These are phyloP conservation scores for Ganoderma lucidum DNA, from an alignment of 1,284 basidiomycete genomes.

Conservation along the genomic window DNA sequence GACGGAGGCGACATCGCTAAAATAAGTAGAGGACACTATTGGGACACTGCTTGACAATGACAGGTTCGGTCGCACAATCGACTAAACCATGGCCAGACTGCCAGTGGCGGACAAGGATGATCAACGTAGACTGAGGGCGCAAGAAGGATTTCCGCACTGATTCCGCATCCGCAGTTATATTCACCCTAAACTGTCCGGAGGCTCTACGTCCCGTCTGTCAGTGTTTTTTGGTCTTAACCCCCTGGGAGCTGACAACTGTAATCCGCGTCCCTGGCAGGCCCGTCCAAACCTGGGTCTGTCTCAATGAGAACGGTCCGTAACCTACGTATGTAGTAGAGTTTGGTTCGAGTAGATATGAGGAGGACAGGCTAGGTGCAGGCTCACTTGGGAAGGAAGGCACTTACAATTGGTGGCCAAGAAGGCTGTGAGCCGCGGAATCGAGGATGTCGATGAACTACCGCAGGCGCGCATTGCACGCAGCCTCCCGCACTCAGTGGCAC, in stretches of 20 bases:
- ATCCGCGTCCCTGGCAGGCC: not conserved
- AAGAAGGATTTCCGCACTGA: not conserved
- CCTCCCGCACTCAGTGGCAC: too few relatives aligned
- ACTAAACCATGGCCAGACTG: not conserved
- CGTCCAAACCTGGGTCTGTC: not conserved
- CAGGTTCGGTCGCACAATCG: not conserved
- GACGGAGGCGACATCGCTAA: not conserved
- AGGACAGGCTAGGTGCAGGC: not conserved
- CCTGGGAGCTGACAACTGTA: not conserved
- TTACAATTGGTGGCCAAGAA: too few relatives aligned
- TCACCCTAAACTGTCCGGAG: not conserved
- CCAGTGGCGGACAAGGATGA: not conserved
- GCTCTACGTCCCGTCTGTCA: slow-evolving; percentile 2
- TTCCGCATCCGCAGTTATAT: not conserved
- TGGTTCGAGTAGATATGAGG: not conserved
- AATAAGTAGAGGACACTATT: not conserved
- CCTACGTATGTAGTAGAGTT: not conserved
- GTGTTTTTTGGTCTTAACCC: not conserved
- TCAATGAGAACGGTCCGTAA: not conserved
- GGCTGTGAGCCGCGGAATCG: too few relatives aligned
- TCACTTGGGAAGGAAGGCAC: too few relatives aligned
- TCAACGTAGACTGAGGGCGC: not conserved
- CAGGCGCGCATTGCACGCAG: too few relatives aligned
- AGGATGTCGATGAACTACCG: too few relatives aligned
- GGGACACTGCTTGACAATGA: not conserved